Base-by-base conservation (phyloP, 495 filamentous ascomycete species). In the Hyaloscypha bicolor region DNA sequence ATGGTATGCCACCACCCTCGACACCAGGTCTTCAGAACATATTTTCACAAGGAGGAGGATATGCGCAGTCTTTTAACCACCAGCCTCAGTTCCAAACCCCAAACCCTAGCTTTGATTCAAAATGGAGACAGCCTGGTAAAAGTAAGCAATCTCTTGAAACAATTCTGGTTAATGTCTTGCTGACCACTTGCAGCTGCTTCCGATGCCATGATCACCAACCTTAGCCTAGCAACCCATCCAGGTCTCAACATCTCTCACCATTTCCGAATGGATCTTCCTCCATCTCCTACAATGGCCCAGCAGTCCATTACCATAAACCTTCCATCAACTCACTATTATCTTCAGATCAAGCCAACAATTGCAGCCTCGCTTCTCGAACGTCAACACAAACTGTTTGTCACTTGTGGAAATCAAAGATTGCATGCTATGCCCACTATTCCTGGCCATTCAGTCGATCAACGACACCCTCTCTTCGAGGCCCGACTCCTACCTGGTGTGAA, bases 271-370 rank as follows among this genome's bases (percentile, higher is more conserved):
- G 79, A 87, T 52, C 76, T 94, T 53, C 81, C 84, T 0, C 85
- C 92, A 4, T 85, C 88, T 56, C 71, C 84, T 1, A 86, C 79
- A 33, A 72, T 87, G 62, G 79, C 84, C 19, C 89, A 92, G 63
- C 89, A 93, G 66, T 90, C 86, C 22, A 74, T 92, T 55, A 88
- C 90, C 6, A 74, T 93, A 30, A 86, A 85, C 55, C 78, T 93
- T 11, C 88, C 89, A 1, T 67, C 82, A 2, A 83, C 80, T 11
- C 87, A 93, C 67, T 82, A 83, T 72, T 86, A 86, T 63, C 71
- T 94, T 37, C 88, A 91, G 63, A 80, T 94, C 56, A 80, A 80
- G 31, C 88, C 89, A 0, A 83, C 81, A 9, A 75, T 94, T 37
- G 82, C 85, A 2, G 65, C 82, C 25, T 80, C 80, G 37, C 60